These are phyloP conservation scores for Margaritispora aquatica DNA, from an alignment of 495 filamentous ascomycete species.

Conservation along the genomic window DNA sequence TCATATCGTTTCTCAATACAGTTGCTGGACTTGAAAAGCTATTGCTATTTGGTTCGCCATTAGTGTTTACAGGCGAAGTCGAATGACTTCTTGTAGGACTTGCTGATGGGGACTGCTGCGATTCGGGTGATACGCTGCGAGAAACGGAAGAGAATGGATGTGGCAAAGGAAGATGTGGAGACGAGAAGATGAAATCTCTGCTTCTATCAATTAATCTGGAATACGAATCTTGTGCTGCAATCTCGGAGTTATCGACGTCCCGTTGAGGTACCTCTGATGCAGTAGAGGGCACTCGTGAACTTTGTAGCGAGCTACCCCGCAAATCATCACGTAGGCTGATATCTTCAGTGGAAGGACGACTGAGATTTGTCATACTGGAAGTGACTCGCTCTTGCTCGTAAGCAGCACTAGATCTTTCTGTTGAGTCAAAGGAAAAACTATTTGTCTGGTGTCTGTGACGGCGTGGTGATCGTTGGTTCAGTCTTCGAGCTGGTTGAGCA, in stretches of 20 bases:
- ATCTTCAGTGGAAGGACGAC: neutral
- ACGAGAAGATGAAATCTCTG: constrained; percentile 10
- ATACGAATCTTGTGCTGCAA: neutral
- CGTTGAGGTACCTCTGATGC: neutral
- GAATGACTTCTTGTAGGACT: constrained; percentile 8
- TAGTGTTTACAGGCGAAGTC: constrained; percentile 2
- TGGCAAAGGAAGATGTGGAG: constrained; percentile 29
- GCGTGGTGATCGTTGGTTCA: neutral
- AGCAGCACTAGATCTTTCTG: constrained; percentile 23
- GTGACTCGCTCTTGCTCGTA: constrained; percentile 21
- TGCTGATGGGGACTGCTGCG: constrained; percentile 33
- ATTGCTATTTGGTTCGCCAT: neutral
- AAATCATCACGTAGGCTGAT: constrained; percentile 20
- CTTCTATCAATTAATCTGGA: constrained; percentile 5
- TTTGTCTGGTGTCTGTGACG: constrained; percentile 22
- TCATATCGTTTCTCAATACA: neutral
- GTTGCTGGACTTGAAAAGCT: neutral
- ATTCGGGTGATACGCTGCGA: constrained; percentile 45
- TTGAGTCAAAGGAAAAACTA: constrained; percentile 25
- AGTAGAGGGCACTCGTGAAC: constrained; percentile 17
- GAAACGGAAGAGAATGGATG: constrained; percentile 34
- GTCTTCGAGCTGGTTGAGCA: constrained; percentile 18
- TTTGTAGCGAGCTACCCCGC: constrained; percentile 17
- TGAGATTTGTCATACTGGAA: constrained; percentile 10
- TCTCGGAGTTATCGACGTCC: constrained; percentile 1